These are phyloP conservation scores for Acidiella bohemica DNA, from an alignment of 495 filamentous ascomycete genomes.

Conservation along the genomic window DNA sequence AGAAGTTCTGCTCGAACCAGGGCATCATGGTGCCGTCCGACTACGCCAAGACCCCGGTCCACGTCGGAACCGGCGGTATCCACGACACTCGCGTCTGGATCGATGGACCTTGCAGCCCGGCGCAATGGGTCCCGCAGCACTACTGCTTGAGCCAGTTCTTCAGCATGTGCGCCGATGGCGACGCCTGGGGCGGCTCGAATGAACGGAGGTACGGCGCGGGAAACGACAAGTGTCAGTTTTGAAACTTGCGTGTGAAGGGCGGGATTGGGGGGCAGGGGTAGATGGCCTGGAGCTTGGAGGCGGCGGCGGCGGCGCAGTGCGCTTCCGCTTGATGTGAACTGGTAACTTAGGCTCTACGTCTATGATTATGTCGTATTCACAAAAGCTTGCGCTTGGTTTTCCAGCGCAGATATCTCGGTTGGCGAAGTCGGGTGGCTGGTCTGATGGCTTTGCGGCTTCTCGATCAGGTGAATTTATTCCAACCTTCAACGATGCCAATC, in stretches of 20 bases:
- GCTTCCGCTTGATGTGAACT: too few relatives aligned
- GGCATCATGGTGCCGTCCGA: conserved; percentile 1
- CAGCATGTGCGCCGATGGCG: conserved; percentile 5
- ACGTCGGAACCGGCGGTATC: conserved; percentile 1
- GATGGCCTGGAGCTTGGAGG: too few relatives aligned
- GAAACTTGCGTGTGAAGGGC: too few relatives aligned
- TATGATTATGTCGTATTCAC: too few relatives aligned
- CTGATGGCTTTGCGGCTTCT: too few relatives aligned
- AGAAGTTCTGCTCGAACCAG: conserved; percentile 2
- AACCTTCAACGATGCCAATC: too few relatives aligned
- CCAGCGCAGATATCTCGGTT: too few relatives aligned
- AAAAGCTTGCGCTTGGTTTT: too few relatives aligned
- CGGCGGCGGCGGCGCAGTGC: too few relatives aligned
- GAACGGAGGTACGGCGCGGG: neutral
- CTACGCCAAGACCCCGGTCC: neutral
- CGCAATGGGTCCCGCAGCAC: conserved; percentile 7
- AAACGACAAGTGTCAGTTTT: conserved; percentile 3
- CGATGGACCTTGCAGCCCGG: neutral
- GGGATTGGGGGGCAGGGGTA: neutral
- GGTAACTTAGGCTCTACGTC: too few relatives aligned
- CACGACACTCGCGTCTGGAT: conserved; percentile 3
- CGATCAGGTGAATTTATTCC: too few relatives aligned
- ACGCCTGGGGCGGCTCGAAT: neutral
- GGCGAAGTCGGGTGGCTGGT: too few relatives aligned
- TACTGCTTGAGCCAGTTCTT: conserved; percentile 6